Conservation (phyloP, 2,329 filamentous ascomycete species). For the Nemania diffusa region DNA sequence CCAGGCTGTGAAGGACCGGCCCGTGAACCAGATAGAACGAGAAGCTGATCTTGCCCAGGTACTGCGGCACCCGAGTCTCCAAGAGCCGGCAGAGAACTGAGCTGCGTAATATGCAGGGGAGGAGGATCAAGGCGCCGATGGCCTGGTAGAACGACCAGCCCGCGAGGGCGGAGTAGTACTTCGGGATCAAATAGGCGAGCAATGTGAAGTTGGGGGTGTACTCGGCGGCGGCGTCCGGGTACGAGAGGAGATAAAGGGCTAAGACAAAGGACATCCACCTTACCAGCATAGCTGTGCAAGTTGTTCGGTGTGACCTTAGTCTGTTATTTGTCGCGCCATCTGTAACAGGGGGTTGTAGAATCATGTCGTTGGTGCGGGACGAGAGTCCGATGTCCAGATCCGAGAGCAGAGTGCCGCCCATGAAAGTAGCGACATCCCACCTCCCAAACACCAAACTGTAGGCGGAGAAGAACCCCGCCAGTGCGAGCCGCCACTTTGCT, state of each 20-base stretch:
- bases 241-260: constrained; percentile 54
- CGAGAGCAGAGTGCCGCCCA: constrained; percentile 52
- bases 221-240: constrained; percentile 53
- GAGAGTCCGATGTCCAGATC: constrained; percentile 51
- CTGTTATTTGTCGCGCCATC: constrained; percentile 14
- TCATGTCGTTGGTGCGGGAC: constrained; percentile 31
- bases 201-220: constrained; percentile 53
- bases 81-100: constrained; percentile 45
- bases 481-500: constrained; percentile 48
- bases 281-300: constrained; percentile 6
- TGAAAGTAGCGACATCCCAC: constrained; percentile 56
- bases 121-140: constrained; percentile 52
- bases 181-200: constrained; percentile 50
- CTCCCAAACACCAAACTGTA: constrained; percentile 52
- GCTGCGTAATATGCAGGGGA: constrained; percentile 52
- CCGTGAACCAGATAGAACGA: constrained; percentile 55
- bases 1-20: constrained; percentile 45
- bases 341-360: constrained; percentile 32
- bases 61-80: constrained; percentile 50
- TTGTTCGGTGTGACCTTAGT: constrained; percentile 17
- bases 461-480: constrained; percentile 47
- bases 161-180: constrained; percentile 52
- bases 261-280: constrained; percentile 48
- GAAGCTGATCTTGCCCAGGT: constrained; percentile 55
- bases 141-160: constrained; percentile 56